Base-by-base conservation (phyloP, 768 basidiomycete genomes). In the Brasilioporus rufonigricans region DNA sequence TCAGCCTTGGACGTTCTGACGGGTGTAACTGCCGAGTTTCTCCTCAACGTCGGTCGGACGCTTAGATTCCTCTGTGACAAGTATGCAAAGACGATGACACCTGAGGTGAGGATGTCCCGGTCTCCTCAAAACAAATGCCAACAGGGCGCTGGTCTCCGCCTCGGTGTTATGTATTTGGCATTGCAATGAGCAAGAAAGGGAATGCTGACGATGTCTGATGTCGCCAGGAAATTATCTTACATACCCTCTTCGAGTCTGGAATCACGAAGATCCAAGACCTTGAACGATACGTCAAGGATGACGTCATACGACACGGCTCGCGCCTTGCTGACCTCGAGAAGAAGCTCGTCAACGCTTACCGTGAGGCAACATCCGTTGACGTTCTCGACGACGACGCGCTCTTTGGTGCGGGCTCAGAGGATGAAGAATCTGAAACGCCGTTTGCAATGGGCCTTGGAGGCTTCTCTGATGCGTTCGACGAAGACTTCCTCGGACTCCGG, bases 211-310 rank as follows among this genome's bases (percentile, higher is more conserved):
- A 38, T 55, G n/a, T 14, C 24, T 24, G 50, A 41, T 35, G 19
- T 52, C 32, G 40, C n/a, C 55, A 96, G 93, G 93, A 96, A 85
- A 95, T 97, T 32, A 85, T 96, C 35, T 79, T 94, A 2, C 93
- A 96, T 68, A 89, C 92, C 1, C 74, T 98, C 18, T 91, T 94
- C 60, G 93, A 97, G 72, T 91, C 89, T 56, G 95, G 95, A 5
- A 84, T 82, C 8, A 83, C 91, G 0, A 81, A 84, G 52, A 74
- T 93, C 10, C 79, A 85, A 63, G 87, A 91, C 57, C 80, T 98
- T 1, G 92, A 95, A 61, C 80, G 85, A 13, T 94, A 97, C 67
- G 83, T 98, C 66, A 83, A 83, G 46, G 94, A 98, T 57, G 96
- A 97, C 56, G 80, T 98, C 38, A 77, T 92, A 61, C 80, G 91